Base-by-base conservation (phyloP, 176 grass and related monocot genomes). In the Leersia perrieri region DNA sequence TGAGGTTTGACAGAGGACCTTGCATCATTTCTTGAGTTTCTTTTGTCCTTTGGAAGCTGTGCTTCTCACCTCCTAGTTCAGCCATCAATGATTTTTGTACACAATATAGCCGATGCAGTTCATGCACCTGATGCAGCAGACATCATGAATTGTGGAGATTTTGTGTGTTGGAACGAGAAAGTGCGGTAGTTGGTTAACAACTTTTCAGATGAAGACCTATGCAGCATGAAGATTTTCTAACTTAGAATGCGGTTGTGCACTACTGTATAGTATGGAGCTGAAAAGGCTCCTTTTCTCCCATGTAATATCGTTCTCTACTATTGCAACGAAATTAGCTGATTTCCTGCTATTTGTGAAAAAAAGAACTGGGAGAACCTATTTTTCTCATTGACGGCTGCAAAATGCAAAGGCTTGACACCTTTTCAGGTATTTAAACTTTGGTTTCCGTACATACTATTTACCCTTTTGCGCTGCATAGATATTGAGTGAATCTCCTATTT, bases 41-140 rank as follows among this genome's bases (percentile, higher is more conserved):
- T 47, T 89, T 80, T 49, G 80, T 85, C 70, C 80, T 80, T 66
- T 78, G 61, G 42, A 89, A 80, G 33, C 58, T 89, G 47, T 64
- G 76, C 25, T 83, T 81, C 44, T 80, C 60, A 14, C 58, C 68
- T 38, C 69, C 82, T 71, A 86, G 10, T 81, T 89, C 92, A 79
- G 77, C 72, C 89, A 94, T 90, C 60, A 90, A 71, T 76, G 80
- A 85, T 82, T 85, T 97, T 76, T 97, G 95, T 58, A 92, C 86
- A 76, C 39, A 11, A 35, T 97, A 94, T 66, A 94, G 60, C 23
- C 80, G 85, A 87, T 92, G 92, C 33, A 98, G 35, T 68, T 98
- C 92, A 20, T 92, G 83, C 63, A 98, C 85, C 95, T 97, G 86
- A 68, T 78, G 67, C 66, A 78, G 82, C 32, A 74, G 49, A 69